Evolutionary conservation across 306 rosid genomes (phyloP).

Genomic region (Alnus glutinosa): DNA sequence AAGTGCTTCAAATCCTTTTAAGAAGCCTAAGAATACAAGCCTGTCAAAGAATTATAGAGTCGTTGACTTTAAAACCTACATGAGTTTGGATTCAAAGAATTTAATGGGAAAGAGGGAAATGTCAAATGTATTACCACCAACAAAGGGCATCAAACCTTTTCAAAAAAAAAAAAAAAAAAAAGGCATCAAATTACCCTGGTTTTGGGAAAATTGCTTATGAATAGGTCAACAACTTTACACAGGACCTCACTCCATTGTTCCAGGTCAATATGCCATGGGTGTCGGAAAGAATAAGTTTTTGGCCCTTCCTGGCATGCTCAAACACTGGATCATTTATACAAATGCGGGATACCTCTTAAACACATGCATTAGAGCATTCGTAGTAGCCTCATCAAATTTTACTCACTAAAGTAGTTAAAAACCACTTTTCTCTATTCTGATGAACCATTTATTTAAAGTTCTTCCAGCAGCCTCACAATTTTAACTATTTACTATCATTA

Average conservation of each 20-base stretch:
- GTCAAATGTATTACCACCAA: not conserved
- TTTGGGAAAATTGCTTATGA: slow-evolving; percentile 17
- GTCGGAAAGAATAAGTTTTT: not conserved
- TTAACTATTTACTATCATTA: no score
- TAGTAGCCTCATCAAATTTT: no score
- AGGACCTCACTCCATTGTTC: slow-evolving; percentile 29
- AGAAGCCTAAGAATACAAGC: not conserved
- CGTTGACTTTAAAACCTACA: not conserved
- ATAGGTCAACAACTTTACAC: slow-evolving; percentile 32
- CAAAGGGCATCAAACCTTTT: not conserved
- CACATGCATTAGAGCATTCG: not conserved
- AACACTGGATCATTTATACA: not conserved
- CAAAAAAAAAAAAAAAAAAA: no score
- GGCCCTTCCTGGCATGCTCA: not conserved
- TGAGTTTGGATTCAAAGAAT: not conserved
- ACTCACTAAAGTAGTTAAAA: no score
- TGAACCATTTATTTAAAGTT: no score
- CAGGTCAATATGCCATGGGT: not conserved
- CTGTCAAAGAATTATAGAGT: not conserved
- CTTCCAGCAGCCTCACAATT: no score
- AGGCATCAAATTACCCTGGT: slow-evolving; percentile 25
- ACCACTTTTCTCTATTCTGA: no score
- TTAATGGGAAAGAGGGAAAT: not conserved
- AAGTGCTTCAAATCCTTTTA: not conserved
- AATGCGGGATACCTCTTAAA: not conserved